Evolutionary conservation across 345 rosid genomes (phyloP).

Genomic region (Odontarrhena argentea): DNA sequence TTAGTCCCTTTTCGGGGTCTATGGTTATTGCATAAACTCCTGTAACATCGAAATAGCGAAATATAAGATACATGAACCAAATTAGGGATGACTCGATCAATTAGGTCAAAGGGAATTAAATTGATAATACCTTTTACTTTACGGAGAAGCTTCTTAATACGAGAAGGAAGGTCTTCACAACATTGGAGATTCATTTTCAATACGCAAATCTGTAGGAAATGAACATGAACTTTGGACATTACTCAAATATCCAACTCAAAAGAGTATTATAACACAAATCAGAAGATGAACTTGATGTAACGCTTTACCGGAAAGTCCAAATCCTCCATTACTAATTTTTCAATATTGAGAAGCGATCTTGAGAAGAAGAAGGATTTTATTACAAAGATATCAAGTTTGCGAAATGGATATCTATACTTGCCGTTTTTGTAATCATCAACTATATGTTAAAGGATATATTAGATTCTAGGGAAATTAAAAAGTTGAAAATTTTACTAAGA

Average conservation of each 20-base stretch:
- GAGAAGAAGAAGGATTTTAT: background rate
- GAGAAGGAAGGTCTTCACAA: conserved; percentile 4
- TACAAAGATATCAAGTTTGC: no score
- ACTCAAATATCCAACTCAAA: background rate
- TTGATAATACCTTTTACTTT: conserved; percentile 7
- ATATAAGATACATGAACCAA: no score
- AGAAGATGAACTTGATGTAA: background rate
- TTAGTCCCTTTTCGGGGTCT: conserved; percentile 20
- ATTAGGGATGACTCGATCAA: no score
- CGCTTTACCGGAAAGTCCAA: no score
- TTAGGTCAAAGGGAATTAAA: background rate
- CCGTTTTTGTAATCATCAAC: no score
- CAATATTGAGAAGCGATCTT: background rate
- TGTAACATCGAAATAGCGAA: background rate
- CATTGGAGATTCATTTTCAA: background rate
- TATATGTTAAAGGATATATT: no score
- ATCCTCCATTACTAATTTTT: no score
- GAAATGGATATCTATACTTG: no score
- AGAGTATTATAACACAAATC: background rate
- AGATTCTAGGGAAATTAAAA: no score
- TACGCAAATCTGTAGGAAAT: conserved; percentile 24
- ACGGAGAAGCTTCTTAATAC: conserved; percentile 22
- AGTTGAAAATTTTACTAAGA: no score
- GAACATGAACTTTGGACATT: background rate
- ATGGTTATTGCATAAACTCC: conserved; percentile 35